Conservation (phyloP, 2,329 filamentous ascomycete genomes). For the Ophiocordyceps robertsii region DNA sequence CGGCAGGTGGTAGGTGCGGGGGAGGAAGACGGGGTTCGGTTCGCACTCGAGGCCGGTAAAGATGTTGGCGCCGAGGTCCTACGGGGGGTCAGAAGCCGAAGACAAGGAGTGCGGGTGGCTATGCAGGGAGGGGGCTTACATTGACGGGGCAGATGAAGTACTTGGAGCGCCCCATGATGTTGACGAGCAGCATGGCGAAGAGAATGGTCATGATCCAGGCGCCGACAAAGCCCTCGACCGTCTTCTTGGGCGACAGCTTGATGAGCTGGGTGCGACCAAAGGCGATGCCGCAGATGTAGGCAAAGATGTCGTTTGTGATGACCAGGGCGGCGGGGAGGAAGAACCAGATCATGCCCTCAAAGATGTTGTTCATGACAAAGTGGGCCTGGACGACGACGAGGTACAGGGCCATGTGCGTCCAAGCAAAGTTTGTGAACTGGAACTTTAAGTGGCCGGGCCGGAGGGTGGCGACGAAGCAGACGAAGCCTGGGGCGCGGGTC, state of each 20-base stretch:
- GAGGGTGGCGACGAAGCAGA: conserved; percentile 92
- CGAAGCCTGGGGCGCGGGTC: conserved; percentile 53
- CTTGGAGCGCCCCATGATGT: conserved; percentile 76
- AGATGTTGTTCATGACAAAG: conserved; percentile 99
- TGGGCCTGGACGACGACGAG: conserved; percentile 96
- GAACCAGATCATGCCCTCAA: conserved; percentile 99
- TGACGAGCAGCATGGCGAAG: conserved; percentile 70
- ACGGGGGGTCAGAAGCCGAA: conserved; percentile 2
- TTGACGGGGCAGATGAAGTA: conserved; percentile 99
- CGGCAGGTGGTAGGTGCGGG: conserved; percentile 61
- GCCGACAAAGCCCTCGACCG: conserved; percentile 90
- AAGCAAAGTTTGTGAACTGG: conserved; percentile 98
- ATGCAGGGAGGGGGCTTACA: conserved; percentile 27
- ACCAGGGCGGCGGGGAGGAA: conserved; percentile 90
- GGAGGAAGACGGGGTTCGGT: conserved; percentile 81
- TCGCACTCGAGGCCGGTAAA: conserved; percentile 82
- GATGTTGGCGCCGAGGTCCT: conserved; percentile 83
- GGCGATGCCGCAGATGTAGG: conserved; percentile 93
- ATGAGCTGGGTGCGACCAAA: conserved; percentile 95
- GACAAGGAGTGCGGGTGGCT: no score
- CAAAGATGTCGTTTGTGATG: conserved; percentile 97
- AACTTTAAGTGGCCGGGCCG: conserved; percentile 96
- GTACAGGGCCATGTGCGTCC: conserved; percentile 98
- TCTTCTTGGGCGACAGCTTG: conserved; percentile 98
- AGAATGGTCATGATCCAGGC: conserved; percentile 93